A percentile compares a stretch with the other conserved stretches of the same genome.
Conservation (phyloP, 371 early-diverging fungal genomes). For the Mortierella sp. region DNA sequence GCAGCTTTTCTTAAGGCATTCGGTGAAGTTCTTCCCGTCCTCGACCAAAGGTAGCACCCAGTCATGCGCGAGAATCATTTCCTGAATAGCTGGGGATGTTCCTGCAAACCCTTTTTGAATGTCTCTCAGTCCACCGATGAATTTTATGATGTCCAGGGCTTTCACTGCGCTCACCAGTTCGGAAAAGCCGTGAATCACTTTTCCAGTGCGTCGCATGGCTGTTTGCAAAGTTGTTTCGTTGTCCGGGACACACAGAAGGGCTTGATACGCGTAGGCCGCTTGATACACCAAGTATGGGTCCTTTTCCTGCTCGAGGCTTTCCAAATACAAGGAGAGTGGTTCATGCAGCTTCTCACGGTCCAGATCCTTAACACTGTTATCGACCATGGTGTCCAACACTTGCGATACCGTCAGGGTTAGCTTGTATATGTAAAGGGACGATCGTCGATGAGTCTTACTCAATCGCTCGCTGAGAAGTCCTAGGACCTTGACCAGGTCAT, state of each 20-base stretch:
- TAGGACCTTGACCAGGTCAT: constrained; percentile 10
- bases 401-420: constrained; percentile 4
- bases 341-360: constrained; percentile 6
- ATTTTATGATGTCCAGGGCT: constrained; percentile 3
- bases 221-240: constrained; percentile 8
- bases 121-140: background rate
- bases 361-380: constrained; percentile 4
- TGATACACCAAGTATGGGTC: constrained; percentile 8
- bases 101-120: no score
- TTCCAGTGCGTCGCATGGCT: background rate
- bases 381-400: constrained; percentile 17
- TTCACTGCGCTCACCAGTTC: constrained; percentile 4
- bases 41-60: no score
- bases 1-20: no score
- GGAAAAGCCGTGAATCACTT: constrained; percentile 1
- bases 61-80: no score
- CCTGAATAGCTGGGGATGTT: no score
- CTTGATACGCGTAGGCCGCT: constrained; percentile 19
- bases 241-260: constrained; percentile 6
- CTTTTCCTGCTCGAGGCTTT: background rate
- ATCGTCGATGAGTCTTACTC: constrained; percentile 8
- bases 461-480: background rate
- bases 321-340: background rate
- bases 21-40: no score
- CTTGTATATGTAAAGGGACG: background rate